Evolutionary conservation across 202 grass and related monocot species (phyloP).

Genomic region (Panicum virgatum): DNA sequence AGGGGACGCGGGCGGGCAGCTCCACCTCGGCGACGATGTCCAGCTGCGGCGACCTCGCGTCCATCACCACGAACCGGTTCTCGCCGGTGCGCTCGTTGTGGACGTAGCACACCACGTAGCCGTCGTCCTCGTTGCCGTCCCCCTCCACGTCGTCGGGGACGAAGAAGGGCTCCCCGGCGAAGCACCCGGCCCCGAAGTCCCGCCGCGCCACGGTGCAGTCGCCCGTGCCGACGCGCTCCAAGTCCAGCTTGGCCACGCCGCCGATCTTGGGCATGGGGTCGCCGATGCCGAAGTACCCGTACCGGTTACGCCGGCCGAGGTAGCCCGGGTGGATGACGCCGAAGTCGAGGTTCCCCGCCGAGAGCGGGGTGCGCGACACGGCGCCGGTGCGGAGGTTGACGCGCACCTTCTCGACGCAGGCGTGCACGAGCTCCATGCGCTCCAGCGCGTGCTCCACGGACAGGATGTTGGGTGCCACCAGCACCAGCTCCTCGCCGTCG

Average conservation of each 20-base stretch:
- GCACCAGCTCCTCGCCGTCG: constrained; percentile 56
- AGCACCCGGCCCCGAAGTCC: constrained; percentile 68
- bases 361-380: constrained; percentile 67
- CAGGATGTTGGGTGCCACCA: constrained; percentile 77
- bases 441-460: constrained; percentile 84
- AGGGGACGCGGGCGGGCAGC: constrained; percentile 71
- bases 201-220: constrained; percentile 70
- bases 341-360: constrained; percentile 74
- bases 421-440: constrained; percentile 67
- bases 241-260: constrained; percentile 71
- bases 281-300: constrained; percentile 65
- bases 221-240: constrained; percentile 47
- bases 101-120: constrained; percentile 83
- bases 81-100: constrained; percentile 61
- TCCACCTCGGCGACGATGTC: constrained; percentile 78
- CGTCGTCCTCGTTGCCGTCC: constrained; percentile 61
- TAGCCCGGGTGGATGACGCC: constrained; percentile 64
- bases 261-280: constrained; percentile 77
- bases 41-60: constrained; percentile 60
- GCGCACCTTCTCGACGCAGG: constrained; percentile 73
- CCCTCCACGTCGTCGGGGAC: constrained; percentile 53
- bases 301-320: constrained; percentile 62
- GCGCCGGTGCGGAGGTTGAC: constrained; percentile 69
- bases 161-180: constrained; percentile 77
- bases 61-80: constrained; percentile 76